Evolutionary conservation across 805 yeast species (phyloP).

Genomic region (Huiozyma sinensis): DNA sequence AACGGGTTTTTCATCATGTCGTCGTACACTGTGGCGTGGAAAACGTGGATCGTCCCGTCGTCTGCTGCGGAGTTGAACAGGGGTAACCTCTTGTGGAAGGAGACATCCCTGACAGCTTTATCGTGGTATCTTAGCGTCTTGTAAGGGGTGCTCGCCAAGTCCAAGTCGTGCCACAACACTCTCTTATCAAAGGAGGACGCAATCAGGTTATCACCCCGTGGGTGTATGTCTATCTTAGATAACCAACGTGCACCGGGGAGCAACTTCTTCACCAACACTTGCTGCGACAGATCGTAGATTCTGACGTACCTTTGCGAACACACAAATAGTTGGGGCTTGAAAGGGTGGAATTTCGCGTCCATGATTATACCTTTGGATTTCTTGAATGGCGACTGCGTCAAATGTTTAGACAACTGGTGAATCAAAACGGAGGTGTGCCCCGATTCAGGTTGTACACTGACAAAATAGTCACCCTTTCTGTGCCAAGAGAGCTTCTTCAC

Average conservation of each 20-base stretch:
- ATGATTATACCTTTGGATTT: slow-evolving; percentile 88
- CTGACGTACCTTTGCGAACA: slow-evolving; percentile 89
- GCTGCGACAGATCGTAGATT: slow-evolving; percentile 82
- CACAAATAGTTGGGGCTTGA: slow-evolving; percentile 86
- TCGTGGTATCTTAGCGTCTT: slow-evolving; percentile 92
- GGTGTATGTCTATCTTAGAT: slow-evolving; percentile 84
- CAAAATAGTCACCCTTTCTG: slow-evolving; percentile 92
- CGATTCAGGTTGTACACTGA: slow-evolving; percentile 91
- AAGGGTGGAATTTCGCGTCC: slow-evolving; percentile 96
- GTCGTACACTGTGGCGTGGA: slow-evolving; percentile 95
- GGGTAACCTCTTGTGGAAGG: slow-evolving; percentile 82
- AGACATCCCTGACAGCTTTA: slow-evolving; percentile 81
- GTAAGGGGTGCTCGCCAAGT: slow-evolving; percentile 79
- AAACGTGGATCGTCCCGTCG: slow-evolving; percentile 85
- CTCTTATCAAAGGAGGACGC: slow-evolving; percentile 92
- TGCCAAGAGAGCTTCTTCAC: slow-evolving; percentile 90
- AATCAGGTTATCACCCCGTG: slow-evolving; percentile 87
- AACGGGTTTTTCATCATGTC: slow-evolving; percentile 83
- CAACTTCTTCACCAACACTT: slow-evolving; percentile 70
- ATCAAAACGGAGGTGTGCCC: slow-evolving; percentile 82
- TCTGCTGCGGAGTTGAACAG: slow-evolving; percentile 91
- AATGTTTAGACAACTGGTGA: slow-evolving; percentile 89
- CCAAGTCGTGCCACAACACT: slow-evolving; percentile 95
- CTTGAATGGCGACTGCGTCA: slow-evolving; percentile 90
- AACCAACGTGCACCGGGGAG: slow-evolving; percentile 96